Conservation (phyloP, 2,329 filamentous ascomycete genomes). For the Aspergillus sp. region DNA sequence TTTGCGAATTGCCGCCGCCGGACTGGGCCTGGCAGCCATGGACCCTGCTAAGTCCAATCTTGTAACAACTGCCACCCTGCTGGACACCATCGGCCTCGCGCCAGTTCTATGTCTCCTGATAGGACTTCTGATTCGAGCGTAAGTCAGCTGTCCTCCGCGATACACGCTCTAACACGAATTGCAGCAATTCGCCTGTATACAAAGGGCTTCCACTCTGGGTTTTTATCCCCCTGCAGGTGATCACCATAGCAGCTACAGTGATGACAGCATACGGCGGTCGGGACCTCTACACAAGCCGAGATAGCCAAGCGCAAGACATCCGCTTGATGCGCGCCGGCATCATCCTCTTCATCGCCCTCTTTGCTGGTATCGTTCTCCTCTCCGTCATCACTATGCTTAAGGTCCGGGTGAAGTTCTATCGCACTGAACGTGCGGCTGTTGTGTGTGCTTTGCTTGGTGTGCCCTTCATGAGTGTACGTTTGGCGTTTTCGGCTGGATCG, state of each 20-base stretch:
- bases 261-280: constrained; percentile 16
- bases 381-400: constrained; percentile 11
- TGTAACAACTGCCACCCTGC: constrained; percentile 11
- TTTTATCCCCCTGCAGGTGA: constrained; percentile 13
- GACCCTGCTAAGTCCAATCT: constrained; percentile 11
- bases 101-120: constrained; percentile 13
- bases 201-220: constrained; percentile 13
- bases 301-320: constrained; percentile 10
- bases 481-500: constrained; percentile 13
- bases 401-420: constrained; percentile 10
- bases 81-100: constrained; percentile 16
- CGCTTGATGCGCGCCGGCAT: constrained; percentile 14
- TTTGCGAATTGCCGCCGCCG: constrained; percentile 10
- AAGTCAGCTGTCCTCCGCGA: not conserved
- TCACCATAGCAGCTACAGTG: constrained; percentile 12
- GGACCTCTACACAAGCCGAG: constrained; percentile 11
- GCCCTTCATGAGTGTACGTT: constrained; percentile 12
- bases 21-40: constrained; percentile 11
- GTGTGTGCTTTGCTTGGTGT: constrained; percentile 12
- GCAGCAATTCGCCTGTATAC: constrained; percentile 14
- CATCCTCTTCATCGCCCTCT: constrained; percentile 11
- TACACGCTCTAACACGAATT: constrained; percentile 1
- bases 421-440: constrained; percentile 11
- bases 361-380: constrained; percentile 7
- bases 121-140: constrained; percentile 14